Conservation (phyloP, 2,329 filamentous ascomycete species). For the Penicillium sp. region DNA sequence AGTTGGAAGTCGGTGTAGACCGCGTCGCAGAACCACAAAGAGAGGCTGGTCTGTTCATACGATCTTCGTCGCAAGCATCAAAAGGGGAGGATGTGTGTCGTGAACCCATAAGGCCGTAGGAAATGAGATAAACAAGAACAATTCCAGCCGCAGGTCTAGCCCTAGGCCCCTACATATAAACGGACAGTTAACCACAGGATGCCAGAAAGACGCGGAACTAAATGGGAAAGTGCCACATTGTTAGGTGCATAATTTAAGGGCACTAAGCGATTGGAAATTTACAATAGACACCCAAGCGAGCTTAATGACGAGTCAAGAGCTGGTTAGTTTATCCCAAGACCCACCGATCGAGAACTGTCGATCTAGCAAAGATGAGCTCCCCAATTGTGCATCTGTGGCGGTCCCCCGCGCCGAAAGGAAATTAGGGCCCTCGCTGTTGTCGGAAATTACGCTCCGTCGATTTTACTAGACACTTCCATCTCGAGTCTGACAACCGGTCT, state of each 20-base stretch:
- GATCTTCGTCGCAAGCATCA: not conserved
- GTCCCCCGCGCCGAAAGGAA: constrained; percentile 8
- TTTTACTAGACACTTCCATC: constrained; percentile 3
- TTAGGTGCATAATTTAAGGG: constrained; percentile 12
- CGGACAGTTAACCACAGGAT: constrained; percentile 10
- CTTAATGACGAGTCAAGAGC: constrained; percentile 8
- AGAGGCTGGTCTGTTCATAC: not conserved
- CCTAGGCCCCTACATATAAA: constrained; percentile 16
- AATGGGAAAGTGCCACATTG: constrained; percentile 2
- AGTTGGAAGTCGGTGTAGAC: not conserved
- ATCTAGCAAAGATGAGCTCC: constrained; percentile 18
- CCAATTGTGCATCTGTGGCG: constrained; percentile 5
- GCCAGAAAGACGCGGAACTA: constrained; percentile 11
- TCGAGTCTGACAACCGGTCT: constrained; percentile 3
- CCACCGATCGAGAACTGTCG: constrained; percentile 20
- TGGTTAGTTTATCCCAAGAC: not conserved
- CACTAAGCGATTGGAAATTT: constrained; percentile 8
- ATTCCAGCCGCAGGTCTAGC: constrained; percentile 2
- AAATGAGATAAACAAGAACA: constrained; percentile 2
- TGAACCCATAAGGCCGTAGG: constrained; percentile 4
- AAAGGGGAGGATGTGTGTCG: constrained; percentile 1
- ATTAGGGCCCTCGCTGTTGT: constrained; percentile 6
- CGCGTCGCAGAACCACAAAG: not conserved
- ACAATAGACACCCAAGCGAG: constrained; percentile 17
- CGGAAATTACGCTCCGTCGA: constrained; percentile 5